These are phyloP conservation scores for Crotalaria pallida DNA, from an alignment of 306 rosid species.

Conservation along the genomic window DNA sequence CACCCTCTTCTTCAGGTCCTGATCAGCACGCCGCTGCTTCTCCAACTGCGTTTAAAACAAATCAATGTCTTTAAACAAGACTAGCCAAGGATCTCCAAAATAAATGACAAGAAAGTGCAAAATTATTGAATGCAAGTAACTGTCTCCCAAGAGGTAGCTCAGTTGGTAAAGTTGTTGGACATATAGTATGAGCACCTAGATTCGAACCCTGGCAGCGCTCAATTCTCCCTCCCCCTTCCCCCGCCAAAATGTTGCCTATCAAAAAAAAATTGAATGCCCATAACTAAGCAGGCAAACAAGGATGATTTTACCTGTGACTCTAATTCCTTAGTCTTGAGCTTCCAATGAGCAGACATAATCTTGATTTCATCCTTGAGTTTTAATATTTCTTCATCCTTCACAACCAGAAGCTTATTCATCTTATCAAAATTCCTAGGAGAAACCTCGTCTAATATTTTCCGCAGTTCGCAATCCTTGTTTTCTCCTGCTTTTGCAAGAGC, in stretches of 20 bases:
- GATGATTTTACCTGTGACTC: constrained; percentile 75
- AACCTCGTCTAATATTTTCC: constrained; percentile 70
- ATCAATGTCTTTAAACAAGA: constrained; percentile 14
- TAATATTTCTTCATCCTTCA: constrained; percentile 74
- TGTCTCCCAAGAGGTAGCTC: too few species aligned
- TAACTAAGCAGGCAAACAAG: neutral
- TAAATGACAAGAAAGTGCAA: neutral
- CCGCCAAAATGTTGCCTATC: too few species aligned
- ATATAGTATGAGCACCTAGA: too few species aligned
- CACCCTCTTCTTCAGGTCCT: constrained; percentile 89
- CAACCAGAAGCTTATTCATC: constrained; percentile 60
- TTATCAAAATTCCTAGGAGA: constrained; percentile 80
- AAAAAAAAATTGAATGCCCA: too few species aligned
- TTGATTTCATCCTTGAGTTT: constrained; percentile 75
- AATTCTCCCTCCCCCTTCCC: too few species aligned
- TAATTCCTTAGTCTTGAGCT: constrained; percentile 81
- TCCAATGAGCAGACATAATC: constrained; percentile 86
- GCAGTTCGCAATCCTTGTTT: constrained; percentile 70
- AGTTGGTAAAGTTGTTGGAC: too few species aligned
- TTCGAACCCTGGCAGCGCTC: too few species aligned
- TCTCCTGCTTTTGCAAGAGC: constrained; percentile 61
- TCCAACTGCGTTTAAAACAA: constrained; percentile 59
- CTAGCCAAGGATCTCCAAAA: neutral
- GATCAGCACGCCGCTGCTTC: constrained; percentile 90
- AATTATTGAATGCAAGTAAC: neutral